phyloP scores from a whole-genome alignment of 2,329 filamentous ascomycete species.

The Trichophyton equinum region DNA sequence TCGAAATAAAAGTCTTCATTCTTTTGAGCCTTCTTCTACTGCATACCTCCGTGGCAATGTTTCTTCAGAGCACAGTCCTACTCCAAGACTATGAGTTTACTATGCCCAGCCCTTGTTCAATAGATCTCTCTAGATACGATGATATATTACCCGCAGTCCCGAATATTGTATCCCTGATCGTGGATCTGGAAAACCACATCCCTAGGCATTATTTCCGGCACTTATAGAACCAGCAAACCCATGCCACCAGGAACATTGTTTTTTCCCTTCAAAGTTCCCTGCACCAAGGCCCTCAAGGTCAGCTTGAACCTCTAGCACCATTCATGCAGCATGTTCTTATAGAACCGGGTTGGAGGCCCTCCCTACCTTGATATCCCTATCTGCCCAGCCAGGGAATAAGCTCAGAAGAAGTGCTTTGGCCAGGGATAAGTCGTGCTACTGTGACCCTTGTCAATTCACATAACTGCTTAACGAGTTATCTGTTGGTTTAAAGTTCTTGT shows the following conservation, averaged over 20 bases:
- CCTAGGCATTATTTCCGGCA: neutral
- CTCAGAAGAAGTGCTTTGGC: conserved; percentile 20
- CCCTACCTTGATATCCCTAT: conserved; percentile 17
- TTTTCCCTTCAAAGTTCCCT: neutral
- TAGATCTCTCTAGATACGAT: neutral
- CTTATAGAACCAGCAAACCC: neutral
- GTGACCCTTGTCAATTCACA: conserved; percentile 18
- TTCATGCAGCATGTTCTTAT: neutral
- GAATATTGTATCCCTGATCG: neutral
- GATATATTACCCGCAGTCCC: neutral
- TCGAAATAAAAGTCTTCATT: neutral
- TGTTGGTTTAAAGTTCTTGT: neutral
- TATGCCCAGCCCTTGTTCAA: neutral
- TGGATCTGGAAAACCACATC: neutral
- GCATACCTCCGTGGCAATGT: neutral
- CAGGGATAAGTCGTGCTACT: conserved; percentile 21
- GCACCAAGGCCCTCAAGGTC: neutral
- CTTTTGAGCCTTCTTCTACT: neutral
- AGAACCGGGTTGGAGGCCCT: neutral
- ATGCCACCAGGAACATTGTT: neutral
- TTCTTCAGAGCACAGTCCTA: neutral
- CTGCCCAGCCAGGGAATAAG: conserved; percentile 19
- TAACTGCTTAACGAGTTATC: conserved; percentile 13
- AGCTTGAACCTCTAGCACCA: neutral
- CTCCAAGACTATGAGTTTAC: neutral